Percentiles rank a stretch among this genome's conserved stretches.
Evolutionary conservation across 1,284 basidiomycete species (phyloP).

Genomic region (Pseudozyma hubeiensis): DNA sequence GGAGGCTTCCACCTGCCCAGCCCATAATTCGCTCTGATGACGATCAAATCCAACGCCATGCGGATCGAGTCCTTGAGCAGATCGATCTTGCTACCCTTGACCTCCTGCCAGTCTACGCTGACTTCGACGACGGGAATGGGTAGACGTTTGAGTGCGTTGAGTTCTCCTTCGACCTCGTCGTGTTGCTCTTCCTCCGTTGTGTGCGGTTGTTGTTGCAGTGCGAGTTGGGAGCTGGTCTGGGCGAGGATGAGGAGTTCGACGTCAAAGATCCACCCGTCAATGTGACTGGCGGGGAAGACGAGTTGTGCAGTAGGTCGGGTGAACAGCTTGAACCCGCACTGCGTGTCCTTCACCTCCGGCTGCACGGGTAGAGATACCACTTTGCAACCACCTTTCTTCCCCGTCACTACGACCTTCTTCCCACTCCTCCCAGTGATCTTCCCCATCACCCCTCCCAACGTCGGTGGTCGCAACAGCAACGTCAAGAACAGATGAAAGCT

Average conservation of each 20-base stretch:
- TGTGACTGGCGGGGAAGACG: conserved; percentile 76
- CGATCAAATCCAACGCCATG: conserved; percentile 87
- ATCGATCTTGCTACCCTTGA: conserved; percentile 88
- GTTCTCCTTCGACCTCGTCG: conserved; percentile 2
- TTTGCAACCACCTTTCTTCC: neutral
- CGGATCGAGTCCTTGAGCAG: conserved; percentile 83
- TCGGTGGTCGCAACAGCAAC: conserved; percentile 58
- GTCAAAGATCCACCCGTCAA: conserved; percentile 85
- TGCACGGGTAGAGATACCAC: conserved; percentile 68
- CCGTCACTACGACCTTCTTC: neutral
- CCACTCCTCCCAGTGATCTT: neutral
- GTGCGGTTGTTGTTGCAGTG: neutral
- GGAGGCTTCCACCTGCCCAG: conserved; percentile 74
- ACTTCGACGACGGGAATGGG: conserved; percentile 83
- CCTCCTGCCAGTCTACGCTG: conserved; percentile 89
- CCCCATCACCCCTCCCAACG: conserved; percentile 13
- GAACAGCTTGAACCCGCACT: conserved; percentile 89
- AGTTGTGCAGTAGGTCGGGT: conserved; percentile 81
- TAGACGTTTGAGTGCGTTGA: conserved; percentile 70
- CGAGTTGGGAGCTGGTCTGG: conserved; percentile 49
- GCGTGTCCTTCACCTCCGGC: conserved; percentile 91
- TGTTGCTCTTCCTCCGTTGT: neutral
- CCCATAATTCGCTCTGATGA: conserved; percentile 83
- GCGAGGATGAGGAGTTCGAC: conserved; percentile 93
- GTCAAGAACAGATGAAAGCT: conserved; percentile 76